A percentile compares a stretch with the other conserved stretches of the same genome.
Evolutionary conservation across 345 rosid species (phyloP).

Genomic region (Crucihimalaya himalaica): DNA sequence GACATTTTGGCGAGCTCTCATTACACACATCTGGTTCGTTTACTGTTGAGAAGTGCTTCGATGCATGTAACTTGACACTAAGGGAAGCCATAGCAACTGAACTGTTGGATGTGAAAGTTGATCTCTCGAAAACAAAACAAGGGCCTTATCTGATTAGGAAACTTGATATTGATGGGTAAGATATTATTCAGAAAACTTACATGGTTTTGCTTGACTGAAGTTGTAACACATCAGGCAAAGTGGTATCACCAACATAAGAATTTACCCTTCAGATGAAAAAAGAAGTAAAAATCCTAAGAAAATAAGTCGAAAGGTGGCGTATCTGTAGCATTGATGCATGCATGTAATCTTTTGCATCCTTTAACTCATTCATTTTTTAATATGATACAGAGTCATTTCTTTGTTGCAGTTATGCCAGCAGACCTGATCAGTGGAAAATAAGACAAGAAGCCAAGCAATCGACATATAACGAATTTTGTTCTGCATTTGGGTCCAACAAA

Average conservation of each 20-base stretch:
- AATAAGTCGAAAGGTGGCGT: background rate
- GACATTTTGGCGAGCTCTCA: conserved; percentile 82
- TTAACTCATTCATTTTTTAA: background rate
- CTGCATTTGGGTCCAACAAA: conserved; percentile 67
- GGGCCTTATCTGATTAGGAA: conserved; percentile 80
- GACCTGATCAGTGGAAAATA: conserved; percentile 79
- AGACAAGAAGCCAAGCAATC: conserved; percentile 81
- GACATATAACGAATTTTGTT: conserved; percentile 61
- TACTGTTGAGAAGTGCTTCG: conserved; percentile 81
- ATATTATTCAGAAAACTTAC: conserved; percentile 25
- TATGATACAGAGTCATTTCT: conserved; percentile 7
- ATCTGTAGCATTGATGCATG: background rate
- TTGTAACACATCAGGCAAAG: conserved; percentile 4
- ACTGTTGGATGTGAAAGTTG: conserved; percentile 57
- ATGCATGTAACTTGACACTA: conserved; percentile 63
- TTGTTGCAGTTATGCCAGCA: conserved; percentile 56
- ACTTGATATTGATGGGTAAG: conserved; percentile 81
- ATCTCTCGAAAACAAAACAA: conserved; percentile 74
- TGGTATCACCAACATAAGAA: background rate
- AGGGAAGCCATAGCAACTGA: conserved; percentile 78
- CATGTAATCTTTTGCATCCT: conserved; percentile 1
- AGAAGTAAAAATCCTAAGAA: background rate
- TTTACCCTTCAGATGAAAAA: background rate
- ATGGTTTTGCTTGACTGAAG: background rate
- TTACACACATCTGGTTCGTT: conserved; percentile 75